Evolutionary conservation across 345 rosid species (phyloP), one percentile per base, ranked within the genome.

Genomic region (Salix arbutifolia): DNA sequence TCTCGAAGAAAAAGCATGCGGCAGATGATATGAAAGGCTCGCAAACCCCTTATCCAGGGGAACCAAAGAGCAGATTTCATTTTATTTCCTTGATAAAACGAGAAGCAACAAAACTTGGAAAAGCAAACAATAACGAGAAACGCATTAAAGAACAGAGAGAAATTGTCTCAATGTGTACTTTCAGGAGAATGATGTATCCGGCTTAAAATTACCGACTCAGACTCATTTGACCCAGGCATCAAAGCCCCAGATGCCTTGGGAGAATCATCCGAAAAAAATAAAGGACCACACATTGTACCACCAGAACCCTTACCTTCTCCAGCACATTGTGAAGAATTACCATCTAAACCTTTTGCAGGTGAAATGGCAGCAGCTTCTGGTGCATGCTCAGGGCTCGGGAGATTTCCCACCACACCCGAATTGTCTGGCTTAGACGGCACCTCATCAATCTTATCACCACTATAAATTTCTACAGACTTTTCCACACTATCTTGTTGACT

Each of bases 141-240:
- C 72, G 81, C 78, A 78, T 65, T 60, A 48, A 85, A 83, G 77
- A 78, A 74, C 75, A 84, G 12, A 71, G 77, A 86, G 84, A 87
- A 89, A 89, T 78, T 83, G 93, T 89, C 87, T 90, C 92, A 95
- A 91, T 89, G 97, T 91, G 93, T 93, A 94, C 88, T 92, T 92
- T 91, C 91, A 85, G 94, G 90, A 83, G 97, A 94, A 89, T 90
- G 85, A 90, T 90, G 97, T 95, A 93, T 95, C 97, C 97, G 97
- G 89, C 91, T 91, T 84, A 91, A 83, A 84, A 93, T 86, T 85
- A 85, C 87, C 77, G 87, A 85, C 87, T 86, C 88, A 65, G 91
- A 88, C 93, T 89, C 96, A 88, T 88, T 90, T 71, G 90, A 85
- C 70, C 84, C 92, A 74, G 89, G 84, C 87, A 85, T 83, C 82